Conservation (phyloP, 805 yeast genomes). For the Nakazawaea ishiwadae region DNA sequence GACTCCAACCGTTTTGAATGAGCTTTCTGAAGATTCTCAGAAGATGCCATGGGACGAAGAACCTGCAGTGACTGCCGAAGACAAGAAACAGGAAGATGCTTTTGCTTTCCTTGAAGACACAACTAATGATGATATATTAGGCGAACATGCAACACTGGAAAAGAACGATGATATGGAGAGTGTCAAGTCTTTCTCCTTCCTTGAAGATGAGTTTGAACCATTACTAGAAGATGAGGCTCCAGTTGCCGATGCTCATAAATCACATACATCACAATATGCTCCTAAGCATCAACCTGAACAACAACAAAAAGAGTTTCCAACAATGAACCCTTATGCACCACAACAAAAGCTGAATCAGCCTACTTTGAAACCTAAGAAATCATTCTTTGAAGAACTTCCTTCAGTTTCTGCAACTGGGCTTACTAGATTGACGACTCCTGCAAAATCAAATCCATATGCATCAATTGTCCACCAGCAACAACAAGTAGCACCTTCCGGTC, state of each 20-base stretch:
- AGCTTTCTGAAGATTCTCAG: neutral
- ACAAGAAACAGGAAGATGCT: neutral
- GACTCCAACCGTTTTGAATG: slow-evolving; percentile 3
- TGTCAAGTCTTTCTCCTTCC: slow-evolving; percentile 9
- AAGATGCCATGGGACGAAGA: slow-evolving; percentile 10
- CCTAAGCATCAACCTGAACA: neutral
- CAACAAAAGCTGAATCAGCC: neutral
- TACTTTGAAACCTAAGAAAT: slow-evolving; percentile 4
- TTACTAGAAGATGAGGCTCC: slow-evolving; percentile 3
- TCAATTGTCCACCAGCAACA: slow-evolving; percentile 3
- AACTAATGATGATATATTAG: neutral
- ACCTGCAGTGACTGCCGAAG: neutral
- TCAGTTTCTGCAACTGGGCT: slow-evolving; percentile 1
- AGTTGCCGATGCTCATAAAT: neutral
- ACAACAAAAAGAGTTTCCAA: too few species aligned
- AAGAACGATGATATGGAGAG: neutral
- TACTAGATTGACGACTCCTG: slow-evolving; percentile 1
- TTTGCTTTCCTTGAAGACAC: slow-evolving; percentile 11
- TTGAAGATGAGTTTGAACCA: slow-evolving; percentile 12
- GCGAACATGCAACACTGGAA: neutral
- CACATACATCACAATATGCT: too few species aligned
- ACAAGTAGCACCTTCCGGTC: neutral
- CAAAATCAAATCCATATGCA: slow-evolving; percentile 10
- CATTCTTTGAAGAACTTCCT: slow-evolving; percentile 12
- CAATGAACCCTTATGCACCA: neutral